Base-by-base conservation (phyloP, 805 yeast genomes). In the Tetrapisispora namnaoensis region DNA sequence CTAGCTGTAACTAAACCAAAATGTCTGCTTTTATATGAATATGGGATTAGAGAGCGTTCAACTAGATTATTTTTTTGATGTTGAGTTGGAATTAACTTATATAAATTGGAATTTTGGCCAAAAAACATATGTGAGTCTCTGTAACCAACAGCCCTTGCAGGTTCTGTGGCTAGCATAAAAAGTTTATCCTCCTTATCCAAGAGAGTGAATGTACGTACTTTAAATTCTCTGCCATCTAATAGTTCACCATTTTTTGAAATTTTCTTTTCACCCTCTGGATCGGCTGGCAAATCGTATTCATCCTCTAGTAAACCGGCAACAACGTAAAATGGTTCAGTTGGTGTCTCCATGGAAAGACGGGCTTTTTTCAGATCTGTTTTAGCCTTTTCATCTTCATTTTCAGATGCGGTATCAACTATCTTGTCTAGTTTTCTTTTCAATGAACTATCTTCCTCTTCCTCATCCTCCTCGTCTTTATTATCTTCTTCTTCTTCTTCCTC, bases 91-190 rank as follows among this genome's bases (percentile, higher is more conserved):
- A 85, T 79, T 52, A 83, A 77, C 61, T 90, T 88, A 70, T 76
- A 83, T 46, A 93, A 71, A 45, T 78, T 73, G 45, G 80, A 77
- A 68, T 91, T 96, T 45, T 89, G 85, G 62, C 90, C 95, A 69
- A 91, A 89, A 51, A 91, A 73, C 47, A 89, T 71, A 60, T 91
- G 89, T 2, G 96, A 86, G 62, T 91, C 97, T 56, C 96, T 76
- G 69, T 89, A 86, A 3, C 97, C 98, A 52, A 91, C 88, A 59
- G 91, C 80, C 56, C 98, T 77, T 1, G 99, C 97, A 2, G 96
- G 96, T 62, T 93, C 99, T 0, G 98, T 90, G 2, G 95, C 83
- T 44, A 93, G 77, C 95, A 91, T 90, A 66, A 79, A 93, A 50
- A 82, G 72, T 54, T 82, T 74, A 20, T 80, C 78, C 9, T 95